These are phyloP conservation scores for Microcos paniculata DNA, from an alignment of 345 rosid genomes.

Conservation along the genomic window DNA sequence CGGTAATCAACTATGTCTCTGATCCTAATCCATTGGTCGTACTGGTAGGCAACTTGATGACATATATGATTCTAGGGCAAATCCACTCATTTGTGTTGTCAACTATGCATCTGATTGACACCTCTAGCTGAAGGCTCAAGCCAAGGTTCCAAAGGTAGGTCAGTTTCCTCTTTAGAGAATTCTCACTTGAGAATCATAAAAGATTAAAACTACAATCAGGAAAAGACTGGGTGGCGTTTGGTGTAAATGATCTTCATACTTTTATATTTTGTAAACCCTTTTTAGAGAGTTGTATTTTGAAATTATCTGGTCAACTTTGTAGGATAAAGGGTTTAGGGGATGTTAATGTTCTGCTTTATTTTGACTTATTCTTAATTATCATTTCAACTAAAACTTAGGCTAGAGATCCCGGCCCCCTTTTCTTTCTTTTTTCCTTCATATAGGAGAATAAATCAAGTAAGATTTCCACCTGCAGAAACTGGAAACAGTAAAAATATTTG, in stretches of 20 bases:
- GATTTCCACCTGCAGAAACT: too few species aligned
- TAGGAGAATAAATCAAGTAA: too few species aligned
- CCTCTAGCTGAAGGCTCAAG: not conserved
- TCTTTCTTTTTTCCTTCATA: not conserved
- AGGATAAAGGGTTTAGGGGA: not conserved
- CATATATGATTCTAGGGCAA: not conserved
- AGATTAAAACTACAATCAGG: not conserved
- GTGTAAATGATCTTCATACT: not conserved
- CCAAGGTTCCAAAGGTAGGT: not conserved
- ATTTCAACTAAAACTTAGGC: slow-evolving; percentile 4
- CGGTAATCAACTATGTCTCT: not conserved
- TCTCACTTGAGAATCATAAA: not conserved
- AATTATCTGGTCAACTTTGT: not conserved
- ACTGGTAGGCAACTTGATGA: not conserved
- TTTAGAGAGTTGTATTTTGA: not conserved
- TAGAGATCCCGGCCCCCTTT: not conserved
- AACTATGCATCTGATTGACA: not conserved
- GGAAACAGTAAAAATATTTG: too few species aligned
- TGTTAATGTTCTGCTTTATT: not conserved
- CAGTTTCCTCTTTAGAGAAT: not conserved
- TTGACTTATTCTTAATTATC: not conserved
- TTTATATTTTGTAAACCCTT: not conserved
- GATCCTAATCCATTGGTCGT: not conserved
- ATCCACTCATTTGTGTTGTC: not conserved
- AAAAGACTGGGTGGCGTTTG: not conserved